Evolutionary conservation across 768 basidiomycete species (phyloP), one percentile per base, ranked within the genome.

Genomic region (Plicaturopsis crispa): DNA sequence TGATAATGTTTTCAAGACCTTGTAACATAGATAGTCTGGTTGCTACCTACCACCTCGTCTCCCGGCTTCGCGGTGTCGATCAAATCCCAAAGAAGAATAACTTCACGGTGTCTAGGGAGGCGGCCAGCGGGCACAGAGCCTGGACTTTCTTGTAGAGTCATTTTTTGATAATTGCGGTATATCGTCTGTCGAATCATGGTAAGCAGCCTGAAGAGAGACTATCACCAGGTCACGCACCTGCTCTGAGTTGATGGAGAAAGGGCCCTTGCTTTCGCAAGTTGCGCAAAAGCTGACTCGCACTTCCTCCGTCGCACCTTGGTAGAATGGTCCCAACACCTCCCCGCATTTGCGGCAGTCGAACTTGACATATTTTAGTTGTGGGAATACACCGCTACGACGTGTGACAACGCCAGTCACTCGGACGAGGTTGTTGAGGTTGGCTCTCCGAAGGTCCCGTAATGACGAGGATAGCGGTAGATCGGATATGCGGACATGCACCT

Each of bases 351-450:
- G 74, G 61, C 96, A 99, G 58, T 98, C 91, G 52, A 99, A 99
- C 57, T 97, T 98, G 59, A 99, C 93, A 53, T 97, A 96, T 65
- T 99, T 98, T 43, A 99, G 67, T 59, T 99, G 96, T n/a, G 96
- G 96, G 62, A 98, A 98, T 7, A 99, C 93, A 7, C 96, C 94
- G 6, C 82, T 90, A 26, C 96, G 74, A 41, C 96, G 70, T 1
- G 96, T 99, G 32, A 99, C 96, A 13, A 99, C 96, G 10, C 96
- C 96, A 6, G 84, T 78, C 5, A 99, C 86, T 24, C 96, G 84
- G 22, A 99, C 92, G 31, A 99, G 82, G 47, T 87, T 91, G 66
- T 98, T 97, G 35, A 98, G 72, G 54, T 98, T 84, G 28, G 78
- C 73, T 34, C 96, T 83, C 19, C 96, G 84, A 24, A 99, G 78